A percentile compares a stretch with the other conserved stretches of the same genome.
These are phyloP conservation scores for Phalaenopsis hybrid DNA, from an alignment of 116 monocot species.

Conservation along the genomic window DNA sequence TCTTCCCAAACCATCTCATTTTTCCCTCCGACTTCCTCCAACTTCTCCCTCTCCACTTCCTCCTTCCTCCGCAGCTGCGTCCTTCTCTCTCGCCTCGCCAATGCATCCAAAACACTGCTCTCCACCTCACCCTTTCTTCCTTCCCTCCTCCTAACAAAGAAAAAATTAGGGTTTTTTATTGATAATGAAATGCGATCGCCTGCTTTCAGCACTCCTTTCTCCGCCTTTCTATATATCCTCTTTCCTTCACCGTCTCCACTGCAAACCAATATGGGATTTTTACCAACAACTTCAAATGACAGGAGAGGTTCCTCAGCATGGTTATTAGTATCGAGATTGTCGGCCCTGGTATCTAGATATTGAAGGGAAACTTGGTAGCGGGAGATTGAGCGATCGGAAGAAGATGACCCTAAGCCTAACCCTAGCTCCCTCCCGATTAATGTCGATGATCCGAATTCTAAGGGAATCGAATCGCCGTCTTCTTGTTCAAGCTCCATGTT, in stretches of 20 bases:
- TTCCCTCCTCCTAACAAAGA: conserved; percentile 20
- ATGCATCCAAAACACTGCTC: conserved; percentile 26
- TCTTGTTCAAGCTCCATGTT: conserved; percentile 38
- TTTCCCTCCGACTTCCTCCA: neutral
- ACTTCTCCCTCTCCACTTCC: conserved; percentile 14
- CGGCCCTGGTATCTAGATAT: neutral
- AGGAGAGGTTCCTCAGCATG: conserved; percentile 3
- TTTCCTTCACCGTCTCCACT: neutral
- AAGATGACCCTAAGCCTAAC: conserved; percentile 9
- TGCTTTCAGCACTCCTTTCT: conserved; percentile 33
- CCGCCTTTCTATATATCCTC: conserved; percentile 24
- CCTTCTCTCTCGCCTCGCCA: conserved; percentile 33
- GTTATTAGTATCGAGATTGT: neutral
- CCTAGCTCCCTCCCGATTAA: conserved; percentile 25
- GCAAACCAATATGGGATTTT: conserved; percentile 43
- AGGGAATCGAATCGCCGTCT: conserved; percentile 23
- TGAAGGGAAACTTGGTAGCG: conserved; percentile 31
- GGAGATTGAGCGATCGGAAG: conserved; percentile 33
- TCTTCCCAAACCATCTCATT: conserved; percentile 1
- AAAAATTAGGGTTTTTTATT: conserved; percentile 26
- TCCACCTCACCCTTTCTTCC: conserved; percentile 18
- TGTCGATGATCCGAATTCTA: conserved; percentile 9
- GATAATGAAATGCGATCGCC: conserved; percentile 42
- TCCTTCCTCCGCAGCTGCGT: conserved; percentile 31
- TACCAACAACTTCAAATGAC: conserved; percentile 43